Percentiles rank a stretch among this genome's conserved stretches.
These are phyloP conservation scores for Pyracantha coccinea DNA, from an alignment of 331 rosid species.

Conservation along the genomic window DNA sequence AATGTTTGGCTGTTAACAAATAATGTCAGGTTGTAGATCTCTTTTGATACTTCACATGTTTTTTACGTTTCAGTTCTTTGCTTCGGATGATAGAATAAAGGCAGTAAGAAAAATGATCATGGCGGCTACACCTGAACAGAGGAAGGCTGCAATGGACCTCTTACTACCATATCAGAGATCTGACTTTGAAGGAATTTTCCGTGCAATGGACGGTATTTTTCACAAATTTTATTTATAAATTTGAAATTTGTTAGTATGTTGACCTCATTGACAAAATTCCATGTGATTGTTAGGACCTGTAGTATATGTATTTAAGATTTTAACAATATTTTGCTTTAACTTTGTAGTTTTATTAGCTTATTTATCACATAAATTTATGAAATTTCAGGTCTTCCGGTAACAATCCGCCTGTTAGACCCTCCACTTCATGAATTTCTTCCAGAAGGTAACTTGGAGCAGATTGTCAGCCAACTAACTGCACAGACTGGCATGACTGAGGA, in stretches of 20 bases:
- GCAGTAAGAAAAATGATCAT: slow-evolving; percentile 95
- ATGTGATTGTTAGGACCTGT: no score
- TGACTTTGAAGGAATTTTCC: slow-evolving; percentile 94
- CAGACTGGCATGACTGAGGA: slow-evolving; percentile 90
- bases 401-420: slow-evolving; percentile 91
- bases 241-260: background rate
- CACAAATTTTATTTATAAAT: background rate
- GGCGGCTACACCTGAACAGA: slow-evolving; percentile 72
- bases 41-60: slow-evolving; percentile 9
- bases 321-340: background rate
- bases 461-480: slow-evolving; percentile 65
- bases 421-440: slow-evolving; percentile 99
- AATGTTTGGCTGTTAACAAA: background rate
- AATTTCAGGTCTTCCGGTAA: slow-evolving; percentile 82
- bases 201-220: slow-evolving; percentile 85
- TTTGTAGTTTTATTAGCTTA: background rate
- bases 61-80: slow-evolving; percentile 70
- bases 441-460: slow-evolving; percentile 86
- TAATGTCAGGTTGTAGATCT: background rate
- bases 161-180: slow-evolving; percentile 94
- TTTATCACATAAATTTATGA: background rate
- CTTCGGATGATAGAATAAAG: slow-evolving; percentile 86
- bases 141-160: slow-evolving; percentile 73
- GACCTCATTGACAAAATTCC: no score
- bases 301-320: background rate